Evolutionary conservation across 495 filamentous ascomycete genomes (phyloP).

Genomic region (Aspergillus bertholletiae): DNA sequence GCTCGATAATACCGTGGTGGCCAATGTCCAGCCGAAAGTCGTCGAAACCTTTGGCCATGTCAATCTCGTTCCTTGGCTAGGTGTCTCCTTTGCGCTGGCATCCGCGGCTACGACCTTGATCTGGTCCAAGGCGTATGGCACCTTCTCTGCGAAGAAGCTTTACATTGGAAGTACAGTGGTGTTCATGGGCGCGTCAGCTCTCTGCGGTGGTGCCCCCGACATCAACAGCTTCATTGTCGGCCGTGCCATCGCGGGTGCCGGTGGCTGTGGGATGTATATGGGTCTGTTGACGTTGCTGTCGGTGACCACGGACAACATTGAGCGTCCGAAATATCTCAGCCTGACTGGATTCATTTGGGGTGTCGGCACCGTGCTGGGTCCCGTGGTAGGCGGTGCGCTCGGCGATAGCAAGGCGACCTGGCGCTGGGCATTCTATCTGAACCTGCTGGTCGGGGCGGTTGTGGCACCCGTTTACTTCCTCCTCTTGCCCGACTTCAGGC

Average conservation of each 20-base stretch:
- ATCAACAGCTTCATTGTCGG: slow-evolving; percentile 54
- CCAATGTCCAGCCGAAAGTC: slow-evolving; percentile 5
- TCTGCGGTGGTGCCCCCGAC: slow-evolving; percentile 53
- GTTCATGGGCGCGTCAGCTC: slow-evolving; percentile 49
- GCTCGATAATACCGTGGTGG: slow-evolving; percentile 55
- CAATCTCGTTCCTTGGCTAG: slow-evolving; percentile 21
- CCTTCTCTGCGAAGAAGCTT: slow-evolving; percentile 52
- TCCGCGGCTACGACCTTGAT: slow-evolving; percentile 42
- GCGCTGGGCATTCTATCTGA: slow-evolving; percentile 65
- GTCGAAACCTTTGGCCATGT: slow-evolving; percentile 1
- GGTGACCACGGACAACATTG: slow-evolving; percentile 21
- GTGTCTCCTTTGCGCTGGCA: slow-evolving; percentile 50
- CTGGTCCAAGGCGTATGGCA: slow-evolving; percentile 44
- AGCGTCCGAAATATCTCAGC: slow-evolving; percentile 32
- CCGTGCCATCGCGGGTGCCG: slow-evolving; percentile 40
- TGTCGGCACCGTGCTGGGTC: slow-evolving; percentile 50
- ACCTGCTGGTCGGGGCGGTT: slow-evolving; percentile 53
- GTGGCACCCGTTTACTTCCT: slow-evolving; percentile 55
- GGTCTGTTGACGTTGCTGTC: slow-evolving; percentile 33
- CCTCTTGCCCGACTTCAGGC: slow-evolving; percentile 46
- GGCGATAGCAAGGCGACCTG: slow-evolving; percentile 47
- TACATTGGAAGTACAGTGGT: slow-evolving; percentile 46
- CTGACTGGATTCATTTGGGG: slow-evolving; percentile 39
- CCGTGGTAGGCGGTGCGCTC: slow-evolving; percentile 57
- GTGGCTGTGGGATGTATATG: slow-evolving; percentile 33